Percentiles rank a stretch among this genome's conserved stretches.
Conservation (phyloP, 1,284 basidiomycete genomes). For the Amylostereum chailletii region DNA sequence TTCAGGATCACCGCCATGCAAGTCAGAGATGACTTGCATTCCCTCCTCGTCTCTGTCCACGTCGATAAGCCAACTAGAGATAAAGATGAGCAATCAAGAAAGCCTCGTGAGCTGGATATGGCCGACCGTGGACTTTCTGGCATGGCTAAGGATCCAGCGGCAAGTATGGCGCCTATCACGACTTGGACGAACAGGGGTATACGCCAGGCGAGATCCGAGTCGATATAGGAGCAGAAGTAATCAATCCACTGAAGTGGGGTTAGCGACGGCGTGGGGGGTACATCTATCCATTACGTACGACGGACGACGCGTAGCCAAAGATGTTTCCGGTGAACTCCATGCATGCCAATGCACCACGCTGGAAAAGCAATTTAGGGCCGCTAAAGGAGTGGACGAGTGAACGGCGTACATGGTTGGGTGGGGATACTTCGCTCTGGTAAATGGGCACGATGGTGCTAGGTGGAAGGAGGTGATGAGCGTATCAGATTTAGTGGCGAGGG, state of each 20-base stretch:
- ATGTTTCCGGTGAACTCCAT: constrained; percentile 97
- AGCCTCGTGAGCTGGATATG: background rate
- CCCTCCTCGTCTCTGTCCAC: constrained; percentile 82
- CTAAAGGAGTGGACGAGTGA: constrained; percentile 5
- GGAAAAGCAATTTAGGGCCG: constrained; percentile 9
- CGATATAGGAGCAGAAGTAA: constrained; percentile 87
- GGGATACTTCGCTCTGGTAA: constrained; percentile 95
- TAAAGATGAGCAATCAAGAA: constrained; percentile 4
- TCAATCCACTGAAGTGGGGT: constrained; percentile 76
- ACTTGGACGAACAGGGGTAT: constrained; percentile 84
- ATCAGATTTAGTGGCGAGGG: constrained; percentile 1
- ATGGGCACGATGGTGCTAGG: constrained; percentile 91
- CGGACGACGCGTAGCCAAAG: constrained; percentile 89
- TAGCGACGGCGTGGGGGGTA: background rate
- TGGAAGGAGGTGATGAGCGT: constrained; percentile 2
- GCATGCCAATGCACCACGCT: constrained; percentile 88
- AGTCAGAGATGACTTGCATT: constrained; percentile 81
- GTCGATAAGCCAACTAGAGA: constrained; percentile 82
- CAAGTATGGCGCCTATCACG: constrained; percentile 80
- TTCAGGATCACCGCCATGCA: constrained; percentile 82
- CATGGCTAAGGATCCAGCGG: constrained; percentile 76
- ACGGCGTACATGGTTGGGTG: constrained; percentile 76
- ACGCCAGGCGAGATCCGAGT: constrained; percentile 78
- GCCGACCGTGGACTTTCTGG: constrained; percentile 86
- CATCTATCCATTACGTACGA: constrained; percentile 46